Evolutionary conservation across 768 basidiomycete species (phyloP), one percentile per base, ranked within the genome.

Genomic region (Royoungia palumana): DNA sequence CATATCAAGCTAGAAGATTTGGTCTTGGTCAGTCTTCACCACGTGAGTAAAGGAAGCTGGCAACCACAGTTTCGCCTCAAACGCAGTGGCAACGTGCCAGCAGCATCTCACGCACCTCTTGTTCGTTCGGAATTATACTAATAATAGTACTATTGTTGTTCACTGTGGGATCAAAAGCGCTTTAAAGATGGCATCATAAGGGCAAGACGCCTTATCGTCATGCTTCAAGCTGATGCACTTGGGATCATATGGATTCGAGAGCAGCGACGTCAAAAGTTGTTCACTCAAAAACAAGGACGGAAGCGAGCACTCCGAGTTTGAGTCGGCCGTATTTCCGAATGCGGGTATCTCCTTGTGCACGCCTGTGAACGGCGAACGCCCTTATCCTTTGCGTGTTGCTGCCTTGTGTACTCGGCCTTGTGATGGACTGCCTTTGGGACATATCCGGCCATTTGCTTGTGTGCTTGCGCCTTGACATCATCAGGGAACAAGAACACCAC

Each of bases 21-120:
- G 48, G 68, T 83, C 46, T 78, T 89, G 37, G 82, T 87, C 64
- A 83, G 83, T 57, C 78, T 87, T 45, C 83, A 87, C 70, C 87
- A 88, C 57, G 86, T 87, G 48, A 86, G 85, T 17, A 78, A 84
- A 70, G 86, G 86, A 25, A 82, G 80, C 56, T 89, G 86, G 86
- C 86, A 87, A 57, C 84, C 84, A 19, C 83, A 86, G 43, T 66
- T 87, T 37, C 75, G 82, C 62, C 72, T 87, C 6, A 32, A 32
- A 16, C 32, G 6, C 32, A 32, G 7, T 27, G 17, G 6, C 32
- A 32, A 16, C 40, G 17, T 41, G 8, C 16, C 6, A 11, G 3
- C n/a, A 30, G 4, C 17, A 41, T 12, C 25, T 28, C 16, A 2
- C 7, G 32, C 16, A 2, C 32, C 32, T 16, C 16, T 32, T 2